Percentiles rank a stretch among this genome's conserved stretches.
Evolutionary conservation across 2,329 filamentous ascomycete genomes (phyloP).

Genomic region (Lachnellula suecica): DNA sequence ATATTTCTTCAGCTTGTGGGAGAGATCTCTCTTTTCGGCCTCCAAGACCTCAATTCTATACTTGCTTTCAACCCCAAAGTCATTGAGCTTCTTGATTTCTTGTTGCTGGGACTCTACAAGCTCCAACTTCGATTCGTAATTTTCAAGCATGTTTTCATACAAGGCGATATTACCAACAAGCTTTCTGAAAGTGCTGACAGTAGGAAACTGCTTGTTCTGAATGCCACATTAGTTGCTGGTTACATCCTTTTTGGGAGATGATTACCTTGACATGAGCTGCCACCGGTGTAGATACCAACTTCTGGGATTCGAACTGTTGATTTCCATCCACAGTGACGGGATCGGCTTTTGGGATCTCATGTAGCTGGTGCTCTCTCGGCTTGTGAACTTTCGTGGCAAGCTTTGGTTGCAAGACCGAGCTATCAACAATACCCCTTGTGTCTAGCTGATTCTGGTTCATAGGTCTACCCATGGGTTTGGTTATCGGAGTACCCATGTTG

Average conservation of each 20-base stretch:
- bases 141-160: background rate
- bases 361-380: background rate
- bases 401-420: background rate
- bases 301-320: background rate
- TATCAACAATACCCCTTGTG: background rate
- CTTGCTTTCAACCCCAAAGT: background rate
- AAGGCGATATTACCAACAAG: background rate
- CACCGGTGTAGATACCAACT: background rate
- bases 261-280: background rate
- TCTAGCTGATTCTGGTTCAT: background rate
- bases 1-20: slow-evolving; percentile 24
- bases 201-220: background rate
- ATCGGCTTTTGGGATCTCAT: background rate
- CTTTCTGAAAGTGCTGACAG: background rate
- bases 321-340: background rate
- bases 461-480: background rate
- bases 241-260: background rate
- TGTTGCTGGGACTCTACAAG: slow-evolving; percentile 6
- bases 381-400: slow-evolving; percentile 7
- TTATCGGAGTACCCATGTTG: background rate
- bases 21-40: slow-evolving; percentile 18
- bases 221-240: background rate
- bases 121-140: background rate
- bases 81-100: slow-evolving; percentile 13
- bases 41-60: slow-evolving; percentile 15